These are phyloP conservation scores for Coemansia sp. DNA, from an alignment of 192 early-diverging fungal genomes.

Conservation along the genomic window DNA sequence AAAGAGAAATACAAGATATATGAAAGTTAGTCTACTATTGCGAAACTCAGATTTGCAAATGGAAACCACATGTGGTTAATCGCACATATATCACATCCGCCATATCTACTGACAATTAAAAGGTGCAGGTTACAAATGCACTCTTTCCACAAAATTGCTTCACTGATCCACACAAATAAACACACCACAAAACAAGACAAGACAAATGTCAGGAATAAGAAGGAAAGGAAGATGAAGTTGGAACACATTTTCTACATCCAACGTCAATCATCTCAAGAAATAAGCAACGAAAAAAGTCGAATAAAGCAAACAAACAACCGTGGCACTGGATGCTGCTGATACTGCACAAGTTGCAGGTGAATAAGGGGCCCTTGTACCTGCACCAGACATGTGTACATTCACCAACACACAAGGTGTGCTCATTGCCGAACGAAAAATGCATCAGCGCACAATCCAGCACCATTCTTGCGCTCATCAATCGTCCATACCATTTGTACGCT, in stretches of 20 bases:
- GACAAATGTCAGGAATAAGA: background rate
- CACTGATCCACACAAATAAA: background rate
- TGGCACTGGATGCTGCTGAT: background rate
- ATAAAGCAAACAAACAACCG: background rate
- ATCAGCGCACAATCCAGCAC: background rate
- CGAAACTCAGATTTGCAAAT: background rate
- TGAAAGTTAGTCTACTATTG: slow-evolving; percentile 1
- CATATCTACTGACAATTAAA: background rate
- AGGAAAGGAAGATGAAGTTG: background rate
- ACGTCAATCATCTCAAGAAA: background rate
- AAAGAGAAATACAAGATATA: background rate
- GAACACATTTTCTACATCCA: slow-evolving; percentile 6
- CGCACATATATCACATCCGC: background rate
- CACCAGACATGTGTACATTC: background rate
- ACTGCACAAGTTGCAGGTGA: background rate
- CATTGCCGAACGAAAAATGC: background rate
- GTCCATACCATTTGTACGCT: slow-evolving; percentile 53
- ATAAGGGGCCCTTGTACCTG: background rate
- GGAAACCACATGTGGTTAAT: background rate
- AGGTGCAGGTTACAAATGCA: too few relatives aligned
- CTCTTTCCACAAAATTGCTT: background rate
- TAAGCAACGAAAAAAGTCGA: background rate
- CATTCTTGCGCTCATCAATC: background rate
- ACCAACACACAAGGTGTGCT: background rate
- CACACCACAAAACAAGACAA: background rate